These are phyloP conservation scores for Chlamydomonas sp. DNA, from an alignment of 139 green algal species.

Conservation along the genomic window DNA sequence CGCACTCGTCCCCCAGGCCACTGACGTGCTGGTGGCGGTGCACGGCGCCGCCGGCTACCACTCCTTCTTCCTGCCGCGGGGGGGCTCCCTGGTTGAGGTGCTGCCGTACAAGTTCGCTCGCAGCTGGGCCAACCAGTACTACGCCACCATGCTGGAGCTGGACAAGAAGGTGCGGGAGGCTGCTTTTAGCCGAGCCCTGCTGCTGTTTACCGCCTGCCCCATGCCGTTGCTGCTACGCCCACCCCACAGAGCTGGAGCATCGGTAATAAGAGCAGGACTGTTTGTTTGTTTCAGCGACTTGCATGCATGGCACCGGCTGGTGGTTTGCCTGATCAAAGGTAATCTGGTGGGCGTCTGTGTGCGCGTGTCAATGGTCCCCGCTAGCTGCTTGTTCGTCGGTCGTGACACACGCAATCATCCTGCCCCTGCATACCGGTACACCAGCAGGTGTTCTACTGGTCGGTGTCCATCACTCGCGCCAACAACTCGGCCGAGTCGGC, in stretches of 20 bases:
- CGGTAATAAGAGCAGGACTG: too few species aligned
- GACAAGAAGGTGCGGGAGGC: slow-evolving; percentile 3
- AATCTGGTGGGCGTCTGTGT: too few species aligned
- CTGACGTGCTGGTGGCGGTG: slow-evolving; percentile 15
- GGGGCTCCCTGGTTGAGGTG: slow-evolving; percentile 4
- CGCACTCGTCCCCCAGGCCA: background rate
- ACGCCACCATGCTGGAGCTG: slow-evolving; percentile 8
- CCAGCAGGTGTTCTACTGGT: slow-evolving; percentile 10
- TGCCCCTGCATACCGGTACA: background rate
- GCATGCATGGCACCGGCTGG: too few species aligned
- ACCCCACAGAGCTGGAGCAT: too few species aligned
- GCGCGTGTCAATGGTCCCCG: too few species aligned
- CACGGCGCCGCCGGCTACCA: slow-evolving; percentile 26
- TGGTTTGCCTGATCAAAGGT: too few species aligned
- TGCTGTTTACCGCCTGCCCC: too few species aligned
- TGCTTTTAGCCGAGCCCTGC: background rate
- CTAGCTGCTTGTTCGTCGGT: too few species aligned
- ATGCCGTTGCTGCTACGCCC: background rate
- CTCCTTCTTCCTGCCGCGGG: slow-evolving; percentile 1
- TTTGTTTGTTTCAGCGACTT: too few species aligned
- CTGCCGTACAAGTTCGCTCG: background rate
- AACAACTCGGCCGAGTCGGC: background rate
- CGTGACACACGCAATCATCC: background rate
- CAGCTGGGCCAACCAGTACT: slow-evolving; percentile 1
- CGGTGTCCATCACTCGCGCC: background rate